Percentiles rank a stretch among this genome's conserved stretches.
Conservation (phyloP, 2,329 filamentous ascomycete genomes). For the Microcyclosporella mali region DNA sequence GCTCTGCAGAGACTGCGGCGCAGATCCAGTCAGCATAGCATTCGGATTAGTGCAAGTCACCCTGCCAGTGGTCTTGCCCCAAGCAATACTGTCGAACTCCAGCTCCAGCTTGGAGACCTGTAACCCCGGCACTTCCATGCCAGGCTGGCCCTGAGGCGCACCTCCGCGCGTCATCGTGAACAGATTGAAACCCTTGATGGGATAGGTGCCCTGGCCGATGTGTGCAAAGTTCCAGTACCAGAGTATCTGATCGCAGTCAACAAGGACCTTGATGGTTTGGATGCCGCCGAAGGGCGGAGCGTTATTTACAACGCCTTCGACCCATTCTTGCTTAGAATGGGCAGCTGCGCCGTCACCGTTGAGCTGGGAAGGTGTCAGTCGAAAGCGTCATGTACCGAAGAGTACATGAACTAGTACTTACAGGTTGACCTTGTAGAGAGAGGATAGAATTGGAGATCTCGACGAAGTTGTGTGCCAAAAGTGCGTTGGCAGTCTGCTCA, state of each 20-base stretch:
- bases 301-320: constrained; percentile 2
- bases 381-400: not conserved
- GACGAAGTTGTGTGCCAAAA: constrained; percentile 11
- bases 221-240: constrained; percentile 13
- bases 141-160: not conserved
- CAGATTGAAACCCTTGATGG: constrained; percentile 10
- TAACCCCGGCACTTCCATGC: not conserved
- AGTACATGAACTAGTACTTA: not conserved
- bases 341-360: constrained; percentile 1
- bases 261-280: constrained; percentile 7
- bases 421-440: constrained; percentile 6
- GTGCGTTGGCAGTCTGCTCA: constrained; percentile 4
- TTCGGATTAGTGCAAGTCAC: no score
- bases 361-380: constrained; percentile 3
- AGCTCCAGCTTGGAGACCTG: constrained; percentile 4
- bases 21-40: no score
- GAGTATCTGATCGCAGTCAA: constrained; percentile 10
- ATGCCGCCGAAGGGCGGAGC: constrained; percentile 4
- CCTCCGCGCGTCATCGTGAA: not conserved
- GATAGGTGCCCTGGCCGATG: constrained; percentile 6
- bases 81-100: constrained; percentile 10
- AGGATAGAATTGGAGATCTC: constrained; percentile 14
- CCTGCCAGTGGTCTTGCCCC: constrained; percentile 3
- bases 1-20: no score
- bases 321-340: constrained; percentile 3